Conservation (phyloP, 1,139 yeast species). For the Suhomyces maxii region DNA sequence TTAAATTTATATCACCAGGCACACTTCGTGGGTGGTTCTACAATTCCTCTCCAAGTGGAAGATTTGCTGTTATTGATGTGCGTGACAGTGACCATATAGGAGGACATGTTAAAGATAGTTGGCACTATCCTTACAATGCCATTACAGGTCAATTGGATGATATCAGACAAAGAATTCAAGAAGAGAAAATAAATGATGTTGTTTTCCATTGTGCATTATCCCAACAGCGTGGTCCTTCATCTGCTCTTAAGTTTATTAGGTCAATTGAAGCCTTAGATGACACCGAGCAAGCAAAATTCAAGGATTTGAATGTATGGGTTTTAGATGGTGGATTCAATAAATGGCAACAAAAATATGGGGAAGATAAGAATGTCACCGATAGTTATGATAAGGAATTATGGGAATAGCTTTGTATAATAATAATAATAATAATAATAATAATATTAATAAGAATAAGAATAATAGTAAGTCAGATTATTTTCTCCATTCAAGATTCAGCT, state of each 20-base stretch:
- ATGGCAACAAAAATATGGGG: conserved; percentile 80
- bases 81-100: conserved; percentile 71
- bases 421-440: neutral
- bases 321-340: conserved; percentile 79
- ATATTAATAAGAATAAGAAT: too few relatives aligned
- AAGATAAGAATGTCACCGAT: conserved; percentile 65
- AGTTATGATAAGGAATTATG: conserved; percentile 61
- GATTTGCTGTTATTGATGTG: conserved; percentile 78
- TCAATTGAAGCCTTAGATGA: conserved; percentile 43
- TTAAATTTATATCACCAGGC: conserved; percentile 44
- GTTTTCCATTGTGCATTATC: conserved; percentile 90
- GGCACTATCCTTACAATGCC: conserved; percentile 60
- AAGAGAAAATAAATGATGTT: conserved; percentile 47
- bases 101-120: conserved; percentile 68
- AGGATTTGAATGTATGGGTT: conserved; percentile 60
- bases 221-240: conserved; percentile 87
- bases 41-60: conserved; percentile 37
- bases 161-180: conserved; percentile 37
- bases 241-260: conserved; percentile 69
- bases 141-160: conserved; percentile 45
- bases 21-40: conserved; percentile 48
- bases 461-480: too few relatives aligned
- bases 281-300: conserved; percentile 24
- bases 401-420: conserved; percentile 25
- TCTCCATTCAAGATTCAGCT: too few relatives aligned